Conservation (phyloP, 805 yeast species). For the Lipomyces japonicus region DNA sequence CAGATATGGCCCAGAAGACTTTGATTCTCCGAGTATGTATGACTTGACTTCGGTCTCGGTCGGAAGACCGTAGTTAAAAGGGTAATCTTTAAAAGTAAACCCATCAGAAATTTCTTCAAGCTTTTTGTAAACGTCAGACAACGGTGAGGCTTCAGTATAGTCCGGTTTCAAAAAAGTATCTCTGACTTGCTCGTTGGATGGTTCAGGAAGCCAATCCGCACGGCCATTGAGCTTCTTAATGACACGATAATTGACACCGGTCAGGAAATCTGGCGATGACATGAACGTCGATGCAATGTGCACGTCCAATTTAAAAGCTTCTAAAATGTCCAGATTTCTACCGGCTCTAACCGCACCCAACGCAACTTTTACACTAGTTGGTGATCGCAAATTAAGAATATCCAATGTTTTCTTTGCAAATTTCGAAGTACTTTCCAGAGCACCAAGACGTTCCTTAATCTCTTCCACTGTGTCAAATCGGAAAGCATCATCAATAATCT, state of each 20-base stretch:
- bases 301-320: conserved; percentile 70
- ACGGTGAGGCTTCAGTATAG: not conserved
- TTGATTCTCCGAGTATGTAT: conserved; percentile 68
- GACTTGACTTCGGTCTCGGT: conserved; percentile 58
- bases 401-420: conserved; percentile 61
- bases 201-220: conserved; percentile 51
- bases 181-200: conserved; percentile 38
- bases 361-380: conserved; percentile 72
- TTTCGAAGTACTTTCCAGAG: conserved; percentile 48
- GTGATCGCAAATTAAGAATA: conserved; percentile 63
- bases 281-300: conserved; percentile 73
- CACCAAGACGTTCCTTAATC: conserved; percentile 51
- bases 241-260: conserved; percentile 43
- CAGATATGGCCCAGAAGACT: conserved; percentile 59
- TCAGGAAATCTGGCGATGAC: conserved; percentile 60
- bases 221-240: conserved; percentile 55
- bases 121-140: not conserved
- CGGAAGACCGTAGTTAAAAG: conserved; percentile 77
- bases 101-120: conserved; percentile 31
- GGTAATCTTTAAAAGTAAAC: conserved; percentile 48
- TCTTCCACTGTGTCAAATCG: conserved; percentile 49
- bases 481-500: conserved; percentile 68
- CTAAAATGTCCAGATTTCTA: conserved; percentile 51
- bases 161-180: conserved; percentile 30
- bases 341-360: conserved; percentile 65